Base-by-base conservation (phyloP, 208 protist genomes). In the Porcisia deanei region DNA sequence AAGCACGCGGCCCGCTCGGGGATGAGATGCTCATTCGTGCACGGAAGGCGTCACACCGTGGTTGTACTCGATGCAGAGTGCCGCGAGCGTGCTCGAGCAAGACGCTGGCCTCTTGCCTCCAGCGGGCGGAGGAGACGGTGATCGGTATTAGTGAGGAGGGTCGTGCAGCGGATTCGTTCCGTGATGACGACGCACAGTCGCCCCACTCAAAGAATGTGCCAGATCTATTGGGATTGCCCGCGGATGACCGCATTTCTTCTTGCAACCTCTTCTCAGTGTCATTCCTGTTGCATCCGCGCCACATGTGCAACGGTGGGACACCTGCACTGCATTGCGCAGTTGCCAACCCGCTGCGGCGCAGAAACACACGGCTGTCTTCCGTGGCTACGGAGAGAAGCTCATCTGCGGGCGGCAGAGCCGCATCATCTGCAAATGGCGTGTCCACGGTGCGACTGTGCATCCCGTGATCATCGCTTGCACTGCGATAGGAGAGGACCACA, bases 291-390 rank as follows among this genome's bases (percentile, higher is more conserved):
- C 59, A 59, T 54, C 49, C 60, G 5, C 69, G 69, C 20, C 66
- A 71, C 66, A 71, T 34, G 47, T 43, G 66, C 66, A 71, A 4
- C 10, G 68, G 49, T 30, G 68, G 34, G 34, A 25, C 37, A 34
- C n/a, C 52, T 16, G 52, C 5, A 3, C 34, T 45, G 53, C 20
- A 20, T 41, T 9, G 53, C 25, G 20, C 25, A 25, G 53, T 30
- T 14, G 53, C 18, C 49, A 72, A 30, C 30, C 53, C 71, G 37
- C 71, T 75, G 14, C 71, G 71, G 30, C 77, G 77, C 10, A 81
- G 45, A 55, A 77, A 53, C 14, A 81, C 60, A 20, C 65, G 77
- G 30, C 77, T 76, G 39, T 76, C 77, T 20, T 81, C 77, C 22
- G 71, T 73, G 20, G 71, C 77, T 0, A 81, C 53, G 14, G 77